These are phyloP conservation scores for Salix dunnii DNA, from an alignment of 345 rosid species.

Conservation along the genomic window DNA sequence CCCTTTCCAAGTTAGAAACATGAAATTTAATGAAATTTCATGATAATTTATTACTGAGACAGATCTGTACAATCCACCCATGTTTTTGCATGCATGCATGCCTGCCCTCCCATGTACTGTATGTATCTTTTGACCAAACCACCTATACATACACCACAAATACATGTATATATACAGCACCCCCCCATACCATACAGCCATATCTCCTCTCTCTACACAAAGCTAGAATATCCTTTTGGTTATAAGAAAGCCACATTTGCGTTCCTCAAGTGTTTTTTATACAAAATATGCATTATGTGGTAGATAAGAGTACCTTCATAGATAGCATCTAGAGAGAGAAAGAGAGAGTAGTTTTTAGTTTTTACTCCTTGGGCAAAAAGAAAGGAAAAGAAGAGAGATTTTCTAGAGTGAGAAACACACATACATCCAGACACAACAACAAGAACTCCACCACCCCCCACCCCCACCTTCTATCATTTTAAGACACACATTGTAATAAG, in stretches of 20 bases:
- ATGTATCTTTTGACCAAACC: neutral
- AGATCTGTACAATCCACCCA: neutral
- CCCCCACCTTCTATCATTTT: neutral
- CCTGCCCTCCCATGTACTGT: neutral
- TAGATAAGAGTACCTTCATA: neutral
- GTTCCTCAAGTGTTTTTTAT: neutral
- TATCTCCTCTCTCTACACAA: neutral
- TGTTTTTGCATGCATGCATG: neutral
- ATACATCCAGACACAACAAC: neutral
- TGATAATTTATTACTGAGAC: neutral
- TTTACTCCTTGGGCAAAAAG: neutral
- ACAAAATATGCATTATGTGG: neutral
- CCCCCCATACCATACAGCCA: neutral
- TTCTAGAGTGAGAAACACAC: slow-evolving; percentile 6
- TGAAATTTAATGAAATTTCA: neutral
- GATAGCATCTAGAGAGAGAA: neutral
- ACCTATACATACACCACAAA: neutral
- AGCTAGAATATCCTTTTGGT: neutral
- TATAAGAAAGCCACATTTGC: slow-evolving; percentile 11
- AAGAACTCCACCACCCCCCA: slow-evolving; percentile 5
- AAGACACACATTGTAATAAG: neutral
- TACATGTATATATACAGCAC: neutral
- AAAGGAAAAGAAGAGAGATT: neutral
- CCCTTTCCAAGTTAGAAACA: neutral
- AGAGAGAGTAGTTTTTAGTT: neutral